Percentiles rank a stretch among this genome's conserved stretches.
These are phyloP conservation scores for Saccharomyces jurei DNA, from an alignment of 805 yeast genomes.

Conservation along the genomic window DNA sequence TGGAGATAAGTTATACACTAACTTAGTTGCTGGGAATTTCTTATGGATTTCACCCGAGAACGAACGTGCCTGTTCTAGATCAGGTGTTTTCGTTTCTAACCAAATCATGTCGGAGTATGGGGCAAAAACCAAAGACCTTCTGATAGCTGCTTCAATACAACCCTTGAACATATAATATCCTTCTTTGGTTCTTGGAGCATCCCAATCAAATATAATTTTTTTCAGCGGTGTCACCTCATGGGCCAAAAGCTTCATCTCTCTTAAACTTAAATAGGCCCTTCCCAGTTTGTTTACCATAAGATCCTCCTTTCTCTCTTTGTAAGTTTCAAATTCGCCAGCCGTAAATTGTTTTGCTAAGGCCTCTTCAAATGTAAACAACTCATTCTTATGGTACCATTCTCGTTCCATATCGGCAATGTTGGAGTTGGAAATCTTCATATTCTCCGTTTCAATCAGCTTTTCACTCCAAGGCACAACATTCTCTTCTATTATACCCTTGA, in stretches of 20 bases:
- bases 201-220: conserved; percentile 46
- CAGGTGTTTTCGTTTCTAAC: conserved; percentile 57
- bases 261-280: conserved; percentile 22
- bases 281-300: conserved; percentile 15
- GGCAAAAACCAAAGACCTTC: conserved; percentile 45
- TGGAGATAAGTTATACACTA: conserved; percentile 55
- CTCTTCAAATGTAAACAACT: conserved; percentile 42
- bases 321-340: conserved; percentile 18
- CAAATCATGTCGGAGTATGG: conserved; percentile 54
- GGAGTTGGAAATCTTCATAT: conserved; percentile 29
- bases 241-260: conserved; percentile 16
- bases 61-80: conserved; percentile 40
- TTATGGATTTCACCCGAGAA: conserved; percentile 42
- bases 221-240: conserved; percentile 26
- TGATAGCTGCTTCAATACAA: conserved; percentile 47
- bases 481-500: conserved; percentile 39
- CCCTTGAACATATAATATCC: conserved; percentile 45
- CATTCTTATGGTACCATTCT: conserved; percentile 39
- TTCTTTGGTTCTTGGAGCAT: conserved; percentile 49
- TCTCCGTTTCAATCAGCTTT: conserved; percentile 37
- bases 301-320: conserved; percentile 14
- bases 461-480: conserved; percentile 38
- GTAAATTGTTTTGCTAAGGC: conserved; percentile 34
- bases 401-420: conserved; percentile 36
- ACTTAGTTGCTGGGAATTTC: conserved; percentile 43